Evolutionary conservation across 73 alveolate species (phyloP), one percentile per base, ranked within the genome.

Genomic region (Halteria grandinella): DNA sequence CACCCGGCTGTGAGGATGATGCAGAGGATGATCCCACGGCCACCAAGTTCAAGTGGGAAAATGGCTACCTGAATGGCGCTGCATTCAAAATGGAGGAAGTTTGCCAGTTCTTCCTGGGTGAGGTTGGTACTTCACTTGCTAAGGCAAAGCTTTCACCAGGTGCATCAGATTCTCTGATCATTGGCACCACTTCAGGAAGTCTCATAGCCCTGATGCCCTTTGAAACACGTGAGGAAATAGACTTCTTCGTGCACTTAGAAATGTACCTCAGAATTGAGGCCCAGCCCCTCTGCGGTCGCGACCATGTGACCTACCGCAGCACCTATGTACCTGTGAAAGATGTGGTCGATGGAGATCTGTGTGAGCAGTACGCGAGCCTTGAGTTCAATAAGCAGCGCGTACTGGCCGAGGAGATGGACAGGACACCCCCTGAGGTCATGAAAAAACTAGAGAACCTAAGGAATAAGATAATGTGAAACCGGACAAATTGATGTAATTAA

Each of bases 231-330:
- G 98, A 95, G 52, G 99, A 98, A 63, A 93, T 95, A 29, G 98
- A 97, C 74, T 97, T 97, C 97, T 98, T 97, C 76, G 93, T 92
- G 12, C 99, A 97, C 87, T 86, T 98, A 79, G 99, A 98, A 88
- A 95, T 98, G 98, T 93, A 95, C 69, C 86, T 97, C 76, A 88
- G 99, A 69, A 95, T 92, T 18, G 99, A 98, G 86, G 91, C 92
- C 60, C 96, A 88, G 55, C 98, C 99, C 0, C 85, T 97, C 21
- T 88, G 98, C 47, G 99, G 99, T 39, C 92, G 99, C 69, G 99
- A 98, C 69, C 99, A 97, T 82, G 91, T 96, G 85, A 82, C 91
- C 89, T 97, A 91, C 74, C 95, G 99, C 77, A 88, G 97, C 10
- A 82, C 93, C 24, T 89, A 77, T 82, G 96, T 89, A 8, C 99